A percentile compares a stretch with the other conserved stretches of the same genome.
phyloP scores from a whole-genome alignment of 345 rosid genomes.

The Hibiscus tridactylites region DNA sequence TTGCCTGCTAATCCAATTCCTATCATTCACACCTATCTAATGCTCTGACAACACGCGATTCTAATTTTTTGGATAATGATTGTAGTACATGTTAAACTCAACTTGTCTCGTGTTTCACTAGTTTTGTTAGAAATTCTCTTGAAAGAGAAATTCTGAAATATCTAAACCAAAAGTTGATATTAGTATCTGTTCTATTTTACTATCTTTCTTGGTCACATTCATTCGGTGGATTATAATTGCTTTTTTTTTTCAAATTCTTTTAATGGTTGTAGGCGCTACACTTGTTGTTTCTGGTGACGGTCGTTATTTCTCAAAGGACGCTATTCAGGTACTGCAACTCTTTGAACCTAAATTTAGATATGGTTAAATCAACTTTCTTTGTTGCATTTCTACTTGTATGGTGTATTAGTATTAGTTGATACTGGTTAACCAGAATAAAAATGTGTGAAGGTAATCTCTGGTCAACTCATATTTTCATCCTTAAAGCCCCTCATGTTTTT shows the following conservation, averaged over 20 bases:
- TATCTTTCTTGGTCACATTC: not conserved
- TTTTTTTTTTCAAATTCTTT: not conserved
- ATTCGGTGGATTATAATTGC: not conserved
- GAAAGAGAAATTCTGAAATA: not conserved
- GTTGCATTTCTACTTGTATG: no score
- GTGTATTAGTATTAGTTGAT: no score
- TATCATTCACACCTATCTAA: not conserved
- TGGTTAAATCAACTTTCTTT: not conserved
- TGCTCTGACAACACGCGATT: not conserved
- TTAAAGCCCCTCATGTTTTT: not conserved
- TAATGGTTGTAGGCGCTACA: slow-evolving; percentile 62
- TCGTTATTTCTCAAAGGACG: slow-evolving; percentile 87
- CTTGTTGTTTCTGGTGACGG: slow-evolving; percentile 97
- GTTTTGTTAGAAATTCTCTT: not conserved
- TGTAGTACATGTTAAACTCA: not conserved
- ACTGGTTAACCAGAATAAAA: no score
- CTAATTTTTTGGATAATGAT: not conserved
- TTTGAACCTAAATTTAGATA: not conserved
- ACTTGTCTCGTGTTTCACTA: not conserved
- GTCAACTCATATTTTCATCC: not conserved
- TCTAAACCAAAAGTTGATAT: not conserved
- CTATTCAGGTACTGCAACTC: slow-evolving; percentile 64
- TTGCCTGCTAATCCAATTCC: not conserved
- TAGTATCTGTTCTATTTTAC: not conserved
- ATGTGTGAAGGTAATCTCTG: no score